These are phyloP conservation scores for Wallacemonas rigidus DNA, from an alignment of 208 protist genomes.

Conservation along the genomic window DNA sequence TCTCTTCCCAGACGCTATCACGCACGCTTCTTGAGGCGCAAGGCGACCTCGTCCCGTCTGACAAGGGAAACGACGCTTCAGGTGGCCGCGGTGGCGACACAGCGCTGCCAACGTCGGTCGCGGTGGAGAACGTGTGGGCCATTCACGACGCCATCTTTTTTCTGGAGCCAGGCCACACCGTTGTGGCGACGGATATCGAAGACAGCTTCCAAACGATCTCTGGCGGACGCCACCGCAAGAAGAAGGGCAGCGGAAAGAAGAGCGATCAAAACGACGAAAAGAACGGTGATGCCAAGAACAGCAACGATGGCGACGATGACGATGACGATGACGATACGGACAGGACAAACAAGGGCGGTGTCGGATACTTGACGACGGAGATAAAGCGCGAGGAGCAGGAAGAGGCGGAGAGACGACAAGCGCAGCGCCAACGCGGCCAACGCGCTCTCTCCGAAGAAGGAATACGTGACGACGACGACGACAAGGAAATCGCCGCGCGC, in stretches of 20 bases:
- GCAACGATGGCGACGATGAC: conserved; percentile 6
- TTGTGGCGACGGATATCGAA: conserved; percentile 32
- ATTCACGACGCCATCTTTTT: conserved; percentile 59
- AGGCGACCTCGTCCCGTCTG: conserved; percentile 9
- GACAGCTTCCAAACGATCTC: conserved; percentile 29
- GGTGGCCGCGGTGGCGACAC: not conserved
- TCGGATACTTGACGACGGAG: conserved; percentile 27
- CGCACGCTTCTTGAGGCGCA: conserved; percentile 39
- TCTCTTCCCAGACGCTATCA: conserved; percentile 41
- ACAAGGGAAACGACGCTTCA: not conserved
- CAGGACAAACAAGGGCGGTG: conserved; percentile 1
- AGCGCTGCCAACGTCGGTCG: conserved; percentile 12
- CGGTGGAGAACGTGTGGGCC: conserved; percentile 43
- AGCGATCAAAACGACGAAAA: conserved; percentile 3
- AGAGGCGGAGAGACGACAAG: not conserved
- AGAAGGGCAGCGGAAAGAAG: conserved; percentile 17
- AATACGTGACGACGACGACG: not conserved
- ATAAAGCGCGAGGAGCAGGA: not conserved
- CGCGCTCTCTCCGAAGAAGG: not conserved
- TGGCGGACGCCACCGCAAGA: conserved; percentile 11
- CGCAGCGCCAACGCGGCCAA: not conserved
- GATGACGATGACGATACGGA: not conserved
- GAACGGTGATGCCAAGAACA: not conserved
- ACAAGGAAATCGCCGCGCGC: not conserved
- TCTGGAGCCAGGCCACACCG: conserved; percentile 32